Percentiles rank a stretch among this genome's conserved stretches.
These are phyloP conservation scores for Fraxinus americana DNA, from an alignment of 257 asterid species.

Conservation along the genomic window DNA sequence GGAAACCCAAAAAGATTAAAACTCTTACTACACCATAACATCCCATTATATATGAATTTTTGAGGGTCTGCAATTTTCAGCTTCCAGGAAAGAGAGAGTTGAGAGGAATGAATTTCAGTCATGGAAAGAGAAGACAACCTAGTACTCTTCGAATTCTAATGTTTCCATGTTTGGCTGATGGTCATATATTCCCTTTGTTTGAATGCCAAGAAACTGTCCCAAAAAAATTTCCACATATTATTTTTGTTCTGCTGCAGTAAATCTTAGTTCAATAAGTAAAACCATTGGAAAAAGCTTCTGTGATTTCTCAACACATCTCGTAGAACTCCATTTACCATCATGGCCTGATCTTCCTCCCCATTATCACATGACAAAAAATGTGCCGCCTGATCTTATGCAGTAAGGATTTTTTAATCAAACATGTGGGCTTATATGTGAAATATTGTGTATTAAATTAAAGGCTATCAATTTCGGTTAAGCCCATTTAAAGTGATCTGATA, in stretches of 20 bases:
- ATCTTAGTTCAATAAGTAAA: neutral
- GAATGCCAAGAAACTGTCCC: slow-evolving; percentile 53
- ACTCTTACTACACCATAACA: too few relatives aligned
- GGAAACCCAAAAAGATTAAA: too few relatives aligned
- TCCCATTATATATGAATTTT: too few relatives aligned
- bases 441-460: too few relatives aligned
- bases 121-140: slow-evolving; percentile 26
- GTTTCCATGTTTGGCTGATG: slow-evolving; percentile 59
- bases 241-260: too few relatives aligned
- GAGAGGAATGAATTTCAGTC: neutral
- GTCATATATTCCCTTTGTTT: slow-evolving; percentile 42
- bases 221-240: slow-evolving; percentile 30
- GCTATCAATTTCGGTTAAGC: too few relatives aligned
- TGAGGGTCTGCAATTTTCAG: too few relatives aligned
- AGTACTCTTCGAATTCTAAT: slow-evolving; percentile 27
- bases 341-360: slow-evolving; percentile 33
- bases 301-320: slow-evolving; percentile 15
- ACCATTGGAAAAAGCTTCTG: neutral
- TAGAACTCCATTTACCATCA: slow-evolving; percentile 37
- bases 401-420: too few relatives aligned
- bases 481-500: too few relatives aligned
- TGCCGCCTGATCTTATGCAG: slow-evolving; percentile 34
- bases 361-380: slow-evolving; percentile 42
- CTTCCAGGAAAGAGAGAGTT: too few relatives aligned
- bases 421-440: too few relatives aligned